Conservation (phyloP, 768 basidiomycete species). For the Strobilomyces dryophilus region DNA sequence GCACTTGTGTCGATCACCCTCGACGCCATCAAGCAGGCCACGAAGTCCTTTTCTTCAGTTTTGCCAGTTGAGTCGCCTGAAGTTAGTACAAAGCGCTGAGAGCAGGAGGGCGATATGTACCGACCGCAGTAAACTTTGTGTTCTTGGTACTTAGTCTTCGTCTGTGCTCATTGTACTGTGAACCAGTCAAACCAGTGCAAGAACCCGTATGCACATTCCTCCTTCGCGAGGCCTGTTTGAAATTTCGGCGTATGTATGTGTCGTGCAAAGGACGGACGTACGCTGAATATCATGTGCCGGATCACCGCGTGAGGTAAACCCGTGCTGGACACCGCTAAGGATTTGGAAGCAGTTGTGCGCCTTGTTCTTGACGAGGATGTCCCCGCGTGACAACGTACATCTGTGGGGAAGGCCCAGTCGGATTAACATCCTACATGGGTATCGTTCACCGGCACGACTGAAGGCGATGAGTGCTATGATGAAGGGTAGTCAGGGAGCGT, state of each 20-base stretch:
- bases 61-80: no score
- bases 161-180: no score
- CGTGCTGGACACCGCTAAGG: slow-evolving; percentile 44
- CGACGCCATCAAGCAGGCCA: slow-evolving; percentile 61
- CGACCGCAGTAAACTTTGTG: slow-evolving; percentile 40
- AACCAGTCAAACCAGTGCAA: slow-evolving; percentile 52
- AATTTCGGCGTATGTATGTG: background rate
- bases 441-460: slow-evolving; percentile 47
- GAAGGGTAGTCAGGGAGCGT: background rate
- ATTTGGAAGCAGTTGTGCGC: slow-evolving; percentile 54
- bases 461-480: slow-evolving; percentile 49
- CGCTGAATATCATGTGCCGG: slow-evolving; percentile 22
- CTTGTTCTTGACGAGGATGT: slow-evolving; percentile 48
- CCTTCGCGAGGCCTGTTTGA: slow-evolving; percentile 53
- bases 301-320: slow-evolving; percentile 33
- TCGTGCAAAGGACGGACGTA: slow-evolving; percentile 1
- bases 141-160: no score
- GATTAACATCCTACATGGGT: slow-evolving; percentile 23
- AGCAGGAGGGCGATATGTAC: slow-evolving; percentile 33
- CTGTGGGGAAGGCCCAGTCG: slow-evolving; percentile 51
- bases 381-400: slow-evolving; percentile 51
- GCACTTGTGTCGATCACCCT: slow-evolving; percentile 61
- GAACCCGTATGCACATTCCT: slow-evolving; percentile 50
- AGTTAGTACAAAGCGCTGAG: background rate
- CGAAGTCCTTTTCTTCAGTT: slow-evolving; percentile 58